phyloP scores from a whole-genome alignment of 768 basidiomycete genomes.

The Podaxis sp. region DNA sequence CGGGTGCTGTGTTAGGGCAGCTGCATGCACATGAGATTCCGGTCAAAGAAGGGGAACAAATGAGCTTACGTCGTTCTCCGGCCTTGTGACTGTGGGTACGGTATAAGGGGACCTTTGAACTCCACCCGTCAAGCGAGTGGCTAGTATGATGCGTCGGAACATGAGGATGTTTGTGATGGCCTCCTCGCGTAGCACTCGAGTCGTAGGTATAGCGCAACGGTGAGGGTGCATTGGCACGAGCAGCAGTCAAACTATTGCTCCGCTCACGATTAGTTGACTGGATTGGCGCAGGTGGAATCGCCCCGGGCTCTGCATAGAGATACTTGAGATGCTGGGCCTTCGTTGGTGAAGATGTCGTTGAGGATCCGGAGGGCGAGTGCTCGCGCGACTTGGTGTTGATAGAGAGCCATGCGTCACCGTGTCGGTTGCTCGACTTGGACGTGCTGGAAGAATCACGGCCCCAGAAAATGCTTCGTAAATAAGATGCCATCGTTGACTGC shows the following conservation, averaged over 20 bases:
- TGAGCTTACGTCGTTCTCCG: constrained; percentile 38
- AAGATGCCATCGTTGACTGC: constrained; percentile 3
- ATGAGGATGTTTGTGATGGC: constrained; percentile 23
- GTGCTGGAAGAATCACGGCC: constrained; percentile 2
- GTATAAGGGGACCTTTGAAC: constrained; percentile 24
- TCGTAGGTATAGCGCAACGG: constrained; percentile 39
- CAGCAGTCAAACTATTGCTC: constrained; percentile 31
- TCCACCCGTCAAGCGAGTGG: constrained; percentile 5
- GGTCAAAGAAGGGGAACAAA: not conserved
- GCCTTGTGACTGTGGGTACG: constrained; percentile 40
- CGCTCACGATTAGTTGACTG: constrained; percentile 31
- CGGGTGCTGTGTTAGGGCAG: constrained; percentile 19
- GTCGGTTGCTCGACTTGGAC: constrained; percentile 2
- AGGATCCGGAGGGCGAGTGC: constrained; percentile 37
- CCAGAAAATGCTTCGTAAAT: constrained; percentile 10
- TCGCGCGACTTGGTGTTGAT: constrained; percentile 30
- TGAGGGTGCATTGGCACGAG: constrained; percentile 32
- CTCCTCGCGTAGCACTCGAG: constrained; percentile 18
- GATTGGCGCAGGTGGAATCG: constrained; percentile 30
- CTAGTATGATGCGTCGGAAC: constrained; percentile 18
- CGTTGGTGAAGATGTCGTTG: constrained; percentile 15
- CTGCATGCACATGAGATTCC: constrained; percentile 12
- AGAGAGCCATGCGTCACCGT: not conserved
- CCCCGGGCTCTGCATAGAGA: constrained; percentile 33
- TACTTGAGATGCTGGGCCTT: constrained; percentile 29